These are phyloP conservation scores for Pseudevernia furfuracea DNA, from an alignment of 495 filamentous ascomycete species.

Conservation along the genomic window DNA sequence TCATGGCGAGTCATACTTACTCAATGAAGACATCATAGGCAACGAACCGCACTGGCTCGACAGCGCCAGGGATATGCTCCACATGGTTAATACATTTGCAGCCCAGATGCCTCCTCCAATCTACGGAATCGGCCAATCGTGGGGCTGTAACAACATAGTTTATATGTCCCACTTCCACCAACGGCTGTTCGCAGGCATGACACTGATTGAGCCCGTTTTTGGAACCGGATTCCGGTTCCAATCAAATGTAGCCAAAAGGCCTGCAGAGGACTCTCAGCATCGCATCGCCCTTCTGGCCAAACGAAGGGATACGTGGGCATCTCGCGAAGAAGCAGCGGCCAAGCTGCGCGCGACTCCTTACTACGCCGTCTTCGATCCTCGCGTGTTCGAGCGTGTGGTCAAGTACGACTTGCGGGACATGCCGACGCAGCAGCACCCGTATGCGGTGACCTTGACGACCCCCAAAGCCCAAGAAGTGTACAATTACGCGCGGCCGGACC, in stretches of 20 bases:
- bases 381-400: conserved; percentile 26
- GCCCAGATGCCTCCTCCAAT: conserved; percentile 40
- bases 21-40: conserved; percentile 23
- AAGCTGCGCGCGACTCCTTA: conserved; percentile 20
- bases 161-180: conserved; percentile 35
- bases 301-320: conserved; percentile 25
- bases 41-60: conserved; percentile 40
- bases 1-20: conserved; percentile 31
- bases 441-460: conserved; percentile 49
- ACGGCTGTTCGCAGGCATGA: conserved; percentile 37
- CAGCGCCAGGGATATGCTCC: conserved; percentile 39
- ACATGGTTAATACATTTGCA: conserved; percentile 43
- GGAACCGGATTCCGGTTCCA: conserved; percentile 16
- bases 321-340: conserved; percentile 19
- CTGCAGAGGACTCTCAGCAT: neutral
- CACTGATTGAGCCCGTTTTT: conserved; percentile 41
- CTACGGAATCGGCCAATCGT: conserved; percentile 43
- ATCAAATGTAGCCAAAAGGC: neutral
- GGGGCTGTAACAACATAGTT: conserved; percentile 36
- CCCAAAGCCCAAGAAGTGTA: conserved; percentile 54
- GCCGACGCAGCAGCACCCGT: conserved; percentile 16
- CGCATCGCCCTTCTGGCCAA: neutral
- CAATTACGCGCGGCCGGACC: conserved; percentile 25
- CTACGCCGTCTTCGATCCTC: conserved; percentile 24
- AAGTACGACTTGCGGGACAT: conserved; percentile 25